Conservation (phyloP, 139 green algal species). For the Closterium sp. region DNA sequence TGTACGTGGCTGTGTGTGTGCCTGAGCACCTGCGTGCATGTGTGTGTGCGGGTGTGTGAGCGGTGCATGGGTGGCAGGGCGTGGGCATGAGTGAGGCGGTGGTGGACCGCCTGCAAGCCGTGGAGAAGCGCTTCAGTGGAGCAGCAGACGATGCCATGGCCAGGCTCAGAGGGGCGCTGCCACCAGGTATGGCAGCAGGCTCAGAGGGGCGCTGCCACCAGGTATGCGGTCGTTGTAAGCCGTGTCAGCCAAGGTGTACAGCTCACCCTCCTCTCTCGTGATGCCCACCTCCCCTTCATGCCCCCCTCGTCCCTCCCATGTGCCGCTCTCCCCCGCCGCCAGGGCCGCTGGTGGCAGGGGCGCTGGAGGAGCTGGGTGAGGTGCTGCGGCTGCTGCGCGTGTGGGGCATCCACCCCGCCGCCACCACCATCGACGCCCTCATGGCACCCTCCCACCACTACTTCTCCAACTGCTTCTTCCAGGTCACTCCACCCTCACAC, state of each 20-base stretch:
- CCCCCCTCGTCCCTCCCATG: too few relatives aligned
- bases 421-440: conserved; percentile 72
- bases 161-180: conserved; percentile 23
- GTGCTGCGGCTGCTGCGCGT: conserved; percentile 54
- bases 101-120: conserved; percentile 49
- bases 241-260: neutral
- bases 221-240: neutral
- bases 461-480: conserved; percentile 64
- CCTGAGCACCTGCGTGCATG: neutral
- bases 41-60: neutral
- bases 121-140: conserved; percentile 28
- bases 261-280: neutral
- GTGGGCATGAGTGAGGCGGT: conserved; percentile 58
- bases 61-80: conserved; percentile 42
- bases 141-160: neutral
- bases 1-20: neutral
- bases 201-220: neutral
- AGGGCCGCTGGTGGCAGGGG: neutral
- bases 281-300: neutral
- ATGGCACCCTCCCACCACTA: conserved; percentile 71
- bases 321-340: neutral
- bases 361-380: conserved; percentile 48
- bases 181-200: neutral
- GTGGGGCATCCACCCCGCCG: conserved; percentile 60
- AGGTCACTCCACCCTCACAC: conserved; percentile 20